A percentile compares a stretch with the other conserved stretches of the same genome.
Conservation (phyloP, 805 yeast species). For the Pichia manshurica region DNA sequence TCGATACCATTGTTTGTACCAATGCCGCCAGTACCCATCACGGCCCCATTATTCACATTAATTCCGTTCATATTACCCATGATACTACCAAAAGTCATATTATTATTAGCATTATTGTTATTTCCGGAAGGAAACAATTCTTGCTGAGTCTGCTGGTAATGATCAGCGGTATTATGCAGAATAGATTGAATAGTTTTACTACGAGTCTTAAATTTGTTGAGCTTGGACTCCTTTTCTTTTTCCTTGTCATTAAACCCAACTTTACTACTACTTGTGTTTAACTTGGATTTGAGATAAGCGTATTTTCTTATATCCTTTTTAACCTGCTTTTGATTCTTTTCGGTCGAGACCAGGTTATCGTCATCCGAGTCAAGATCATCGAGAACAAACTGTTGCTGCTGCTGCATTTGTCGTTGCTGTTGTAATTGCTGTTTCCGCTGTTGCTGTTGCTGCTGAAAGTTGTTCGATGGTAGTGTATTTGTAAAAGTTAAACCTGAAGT, state of each 20-base stretch:
- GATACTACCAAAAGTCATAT: neutral
- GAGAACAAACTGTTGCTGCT: slow-evolving; percentile 2
- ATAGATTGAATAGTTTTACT: slow-evolving; percentile 24
- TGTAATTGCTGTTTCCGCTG: slow-evolving; percentile 4
- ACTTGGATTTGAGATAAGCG: neutral
- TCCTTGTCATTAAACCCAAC: neutral
- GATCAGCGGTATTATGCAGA: slow-evolving; percentile 21
- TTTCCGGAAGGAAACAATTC: slow-evolving; percentile 9
- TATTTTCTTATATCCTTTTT: slow-evolving; percentile 6
- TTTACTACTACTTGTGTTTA: neutral
- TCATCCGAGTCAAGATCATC: slow-evolving; percentile 20
- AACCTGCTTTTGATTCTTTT: neutral
- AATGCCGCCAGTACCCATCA: neutral
- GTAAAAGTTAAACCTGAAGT: slow-evolving; percentile 19
- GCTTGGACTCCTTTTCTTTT: slow-evolving; percentile 17
- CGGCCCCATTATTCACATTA: neutral
- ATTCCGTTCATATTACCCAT: neutral
- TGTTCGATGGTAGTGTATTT: slow-evolving; percentile 6
- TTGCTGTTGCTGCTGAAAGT: slow-evolving; percentile 2
- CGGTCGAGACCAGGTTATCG: neutral
- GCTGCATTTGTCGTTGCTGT: neutral
- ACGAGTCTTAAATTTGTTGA: slow-evolving; percentile 21
- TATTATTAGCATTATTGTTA: neutral
- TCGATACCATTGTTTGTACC: neutral
- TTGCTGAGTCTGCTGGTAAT: slow-evolving; percentile 17